Base-by-base conservation (phyloP, 345 rosid species). In the Zanthoxylum bungeanum region DNA sequence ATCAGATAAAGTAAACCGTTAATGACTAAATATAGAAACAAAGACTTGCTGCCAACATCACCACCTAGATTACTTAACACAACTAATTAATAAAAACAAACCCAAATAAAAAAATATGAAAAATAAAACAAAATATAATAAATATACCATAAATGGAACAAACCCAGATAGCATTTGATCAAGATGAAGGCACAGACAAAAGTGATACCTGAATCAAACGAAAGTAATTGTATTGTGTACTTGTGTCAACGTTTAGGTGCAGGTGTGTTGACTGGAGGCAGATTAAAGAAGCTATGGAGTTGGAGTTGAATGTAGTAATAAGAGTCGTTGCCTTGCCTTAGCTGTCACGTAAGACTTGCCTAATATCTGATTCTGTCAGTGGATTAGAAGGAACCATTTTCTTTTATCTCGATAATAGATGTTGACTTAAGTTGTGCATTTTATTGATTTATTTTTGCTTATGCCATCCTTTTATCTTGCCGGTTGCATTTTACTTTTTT, bases 241-340 rank as follows among this genome's bases (percentile, higher is more conserved):
- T 7, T 34, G n/a, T 30, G 39, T n/a, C n/a, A n/a, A n/a, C n/a
- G n/a, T 17, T 58, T 3, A 8, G 24, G 63, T 19, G n/a, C n/a
- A n/a, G n/a, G n/a, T 14, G n/a, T n/a, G 52, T 46, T 6, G 46
- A 33, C 50, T 25, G 49, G 33, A 9, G n/a, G n/a, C n/a, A n/a
- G 49, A 19, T 3, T 53, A 53, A 22, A 42, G 68, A 28, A 36
- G 31, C 16, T 0, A 16, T 21, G 56, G 55, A 36, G 27, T 4
- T n/a, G n/a, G 9, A 1, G 14, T 33, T 6, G 17, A 21, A 40
- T 21, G 62, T 1, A 31, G 49, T 44, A 12, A 44, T 14, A 14
- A n/a, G n/a, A n/a, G 24, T 36, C 27, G 68, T 65, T 59, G 75
- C 69, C 61, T 78, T 37, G 73, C 77, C 52, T 76, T n/a, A n/a